Evolutionary conservation across 495 filamentous ascomycete genomes (phyloP).

Genomic region (Antarctomyces pellizariae): DNA sequence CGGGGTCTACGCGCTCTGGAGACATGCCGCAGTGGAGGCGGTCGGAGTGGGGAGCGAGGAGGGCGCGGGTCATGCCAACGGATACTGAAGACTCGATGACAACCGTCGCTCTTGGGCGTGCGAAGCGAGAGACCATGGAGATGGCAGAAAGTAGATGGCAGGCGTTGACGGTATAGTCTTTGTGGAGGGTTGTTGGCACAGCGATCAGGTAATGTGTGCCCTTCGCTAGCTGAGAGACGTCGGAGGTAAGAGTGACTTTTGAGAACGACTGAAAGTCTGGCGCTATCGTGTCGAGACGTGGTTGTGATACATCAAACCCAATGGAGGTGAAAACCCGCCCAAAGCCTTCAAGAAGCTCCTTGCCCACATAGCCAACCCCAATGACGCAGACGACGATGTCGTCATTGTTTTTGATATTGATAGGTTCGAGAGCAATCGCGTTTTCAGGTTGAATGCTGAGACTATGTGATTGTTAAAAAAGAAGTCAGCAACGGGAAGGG

Average conservation of each 20-base stretch:
- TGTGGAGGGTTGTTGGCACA: conserved; percentile 16
- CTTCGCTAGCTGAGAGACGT: conserved; percentile 8
- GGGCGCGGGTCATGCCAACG: conserved; percentile 17
- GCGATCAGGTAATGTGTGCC: conserved; percentile 18
- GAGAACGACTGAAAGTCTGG: not conserved
- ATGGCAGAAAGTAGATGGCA: conserved; percentile 13
- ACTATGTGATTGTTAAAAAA: too few species aligned
- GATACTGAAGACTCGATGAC: conserved; percentile 18
- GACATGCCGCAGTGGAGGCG: conserved; percentile 17
- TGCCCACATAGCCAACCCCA: conserved; percentile 18
- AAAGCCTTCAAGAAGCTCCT: conserved; percentile 14
- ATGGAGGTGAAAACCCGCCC: conserved; percentile 12
- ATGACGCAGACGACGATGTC: conserved; percentile 16
- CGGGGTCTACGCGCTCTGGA: conserved; percentile 18
- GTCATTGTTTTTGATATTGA: conserved; percentile 2
- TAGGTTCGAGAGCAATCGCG: too few species aligned
- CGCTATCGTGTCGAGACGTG: not conserved
- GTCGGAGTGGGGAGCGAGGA: conserved; percentile 12
- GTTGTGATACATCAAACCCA: conserved; percentile 13
- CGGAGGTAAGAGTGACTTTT: conserved; percentile 10
- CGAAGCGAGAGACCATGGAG: conserved; percentile 11
- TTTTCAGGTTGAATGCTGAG: too few species aligned
- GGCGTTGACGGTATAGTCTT: conserved; percentile 15
- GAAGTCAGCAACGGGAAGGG: too few species aligned
- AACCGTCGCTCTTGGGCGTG: conserved; percentile 13